Evolutionary conservation across 352 stramenopile species (phyloP).

Genomic region (Globisporangium spiculum): DNA sequence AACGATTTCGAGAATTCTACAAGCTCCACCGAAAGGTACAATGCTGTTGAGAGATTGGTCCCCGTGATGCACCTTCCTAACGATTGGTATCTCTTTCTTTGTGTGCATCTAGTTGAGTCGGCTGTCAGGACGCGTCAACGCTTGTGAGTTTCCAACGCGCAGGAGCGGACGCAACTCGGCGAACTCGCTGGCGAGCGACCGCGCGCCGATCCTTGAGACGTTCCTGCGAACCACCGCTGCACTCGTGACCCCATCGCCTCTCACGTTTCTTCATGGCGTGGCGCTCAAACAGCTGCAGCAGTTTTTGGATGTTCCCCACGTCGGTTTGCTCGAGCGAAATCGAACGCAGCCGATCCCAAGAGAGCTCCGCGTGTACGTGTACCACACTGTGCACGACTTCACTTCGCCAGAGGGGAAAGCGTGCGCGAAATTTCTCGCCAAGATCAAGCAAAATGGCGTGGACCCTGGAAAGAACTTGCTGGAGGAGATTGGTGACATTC

Average conservation of each 20-base stretch:
- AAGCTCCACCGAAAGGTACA: slow-evolving; percentile 81
- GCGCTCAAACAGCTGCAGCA: slow-evolving; percentile 80
- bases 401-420: slow-evolving; percentile 80
- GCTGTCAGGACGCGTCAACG: slow-evolving; percentile 59
- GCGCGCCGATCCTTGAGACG: slow-evolving; percentile 69
- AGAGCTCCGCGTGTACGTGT: slow-evolving; percentile 76
- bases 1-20: slow-evolving; percentile 78
- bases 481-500: slow-evolving; percentile 71
- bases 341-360: slow-evolving; percentile 74
- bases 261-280: slow-evolving; percentile 70
- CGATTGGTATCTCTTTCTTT: background rate
- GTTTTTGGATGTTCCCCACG: slow-evolving; percentile 76
- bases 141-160: slow-evolving; percentile 70
- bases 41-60: slow-evolving; percentile 5
- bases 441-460: slow-evolving; percentile 45
- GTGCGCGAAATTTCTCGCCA: slow-evolving; percentile 68
- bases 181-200: slow-evolving; percentile 59
- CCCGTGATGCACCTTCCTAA: background rate
- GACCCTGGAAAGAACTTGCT: slow-evolving; percentile 54
- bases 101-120: slow-evolving; percentile 45
- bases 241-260: slow-evolving; percentile 69
- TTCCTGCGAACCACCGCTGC: slow-evolving; percentile 71
- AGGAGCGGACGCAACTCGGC: slow-evolving; percentile 52
- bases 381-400: slow-evolving; percentile 74
- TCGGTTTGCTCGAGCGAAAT: slow-evolving; percentile 68